Evolutionary conservation across 2,329 filamentous ascomycete species (phyloP), one percentile per base, ranked within the genome.

Genomic region (Raffaelea albimanens): DNA sequence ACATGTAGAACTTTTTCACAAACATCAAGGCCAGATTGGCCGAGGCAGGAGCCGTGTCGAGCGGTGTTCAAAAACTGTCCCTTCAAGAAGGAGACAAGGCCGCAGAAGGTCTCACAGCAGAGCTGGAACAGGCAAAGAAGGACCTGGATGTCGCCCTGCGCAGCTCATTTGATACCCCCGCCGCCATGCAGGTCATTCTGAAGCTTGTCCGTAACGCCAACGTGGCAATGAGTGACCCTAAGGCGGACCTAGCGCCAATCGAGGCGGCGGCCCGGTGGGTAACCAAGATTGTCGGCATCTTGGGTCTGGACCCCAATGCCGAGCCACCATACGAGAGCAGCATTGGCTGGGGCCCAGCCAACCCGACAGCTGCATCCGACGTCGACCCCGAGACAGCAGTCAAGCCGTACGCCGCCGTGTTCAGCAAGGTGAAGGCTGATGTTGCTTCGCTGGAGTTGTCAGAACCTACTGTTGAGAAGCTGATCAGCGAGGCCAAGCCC

Each of bases 121-220:
- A 70, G 19, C 65, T 85, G 34, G 70, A 74, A 43, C 61, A 68
- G 21, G 72, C 80, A 2, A 75, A 83, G 57, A 58, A 65, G 20
- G 69, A 72, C n/a, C 66, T 83, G n/a, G 67, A 83, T 57, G 68
- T 70, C 39, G 75, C 76, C 8, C 70, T 86, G 31, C 74, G 75
- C 56, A 80, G 85, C 59, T 86, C 82, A 0, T 86, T 87, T 65
- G 79, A 87, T 59, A 87, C 82, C 0, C 71, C 79, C 0, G 66
- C 67, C 2, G 81, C 75, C 4, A 80, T 87, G 78, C 68, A 70
- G 29, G 64, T 73, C 13, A 74, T 87, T 18, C 76, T 76, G 3
- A 72, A 78, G 25, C 68, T 87, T 18, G 77, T 87, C 51, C 77
- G 75, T n/a, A 72, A 76, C 34, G 82, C 76, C 64, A 85, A 86